Percentiles rank a stretch among this genome's conserved stretches.
Evolutionary conservation across 768 basidiomycete species (phyloP).

Genomic region (Candolleomyces aberdarensis): DNA sequence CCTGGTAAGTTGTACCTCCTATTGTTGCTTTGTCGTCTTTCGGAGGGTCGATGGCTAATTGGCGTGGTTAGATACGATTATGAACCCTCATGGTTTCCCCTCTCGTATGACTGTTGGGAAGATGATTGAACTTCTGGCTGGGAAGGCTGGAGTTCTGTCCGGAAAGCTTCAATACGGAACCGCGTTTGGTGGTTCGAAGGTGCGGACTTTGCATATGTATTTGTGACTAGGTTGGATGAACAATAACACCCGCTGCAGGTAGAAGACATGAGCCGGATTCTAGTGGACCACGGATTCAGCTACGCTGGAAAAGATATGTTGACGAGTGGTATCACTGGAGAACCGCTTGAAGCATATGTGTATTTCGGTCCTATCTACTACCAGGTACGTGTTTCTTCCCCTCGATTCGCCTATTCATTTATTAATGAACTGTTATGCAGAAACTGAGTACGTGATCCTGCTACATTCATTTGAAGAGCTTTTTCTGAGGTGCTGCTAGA

Average conservation of each 20-base stretch:
- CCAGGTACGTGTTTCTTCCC: slow-evolving; percentile 52
- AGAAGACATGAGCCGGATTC: slow-evolving; percentile 96
- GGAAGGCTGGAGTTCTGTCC: slow-evolving; percentile 92
- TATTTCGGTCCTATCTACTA: slow-evolving; percentile 99
- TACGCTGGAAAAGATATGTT: slow-evolving; percentile 99
- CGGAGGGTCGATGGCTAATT: slow-evolving; percentile 5
- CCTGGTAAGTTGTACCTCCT: slow-evolving; percentile 54
- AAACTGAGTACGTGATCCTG: slow-evolving; percentile 80
- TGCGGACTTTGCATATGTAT: slow-evolving; percentile 21
- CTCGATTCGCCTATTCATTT: slow-evolving; percentile 3
- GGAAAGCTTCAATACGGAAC: slow-evolving; percentile 93
- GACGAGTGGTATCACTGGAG: slow-evolving; percentile 96
- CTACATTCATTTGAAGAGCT: neutral
- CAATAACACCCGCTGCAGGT: slow-evolving; percentile 46
- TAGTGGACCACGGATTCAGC: slow-evolving; percentile 93
- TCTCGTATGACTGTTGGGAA: slow-evolving; percentile 99
- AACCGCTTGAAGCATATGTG: slow-evolving; percentile 93
- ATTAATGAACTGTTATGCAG: slow-evolving; percentile 36
- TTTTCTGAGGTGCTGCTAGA: slow-evolving; percentile 39
- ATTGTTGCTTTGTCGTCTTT: slow-evolving; percentile 3
- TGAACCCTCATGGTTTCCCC: slow-evolving; percentile 99
- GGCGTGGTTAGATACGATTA: slow-evolving; percentile 77
- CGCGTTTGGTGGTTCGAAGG: slow-evolving; percentile 98
- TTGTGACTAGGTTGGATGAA: slow-evolving; percentile 5
- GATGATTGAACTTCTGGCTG: slow-evolving; percentile 97